Evolutionary conservation across 2,329 filamentous ascomycete species (phyloP).

Genomic region (Aspergillus transmontanensis): DNA sequence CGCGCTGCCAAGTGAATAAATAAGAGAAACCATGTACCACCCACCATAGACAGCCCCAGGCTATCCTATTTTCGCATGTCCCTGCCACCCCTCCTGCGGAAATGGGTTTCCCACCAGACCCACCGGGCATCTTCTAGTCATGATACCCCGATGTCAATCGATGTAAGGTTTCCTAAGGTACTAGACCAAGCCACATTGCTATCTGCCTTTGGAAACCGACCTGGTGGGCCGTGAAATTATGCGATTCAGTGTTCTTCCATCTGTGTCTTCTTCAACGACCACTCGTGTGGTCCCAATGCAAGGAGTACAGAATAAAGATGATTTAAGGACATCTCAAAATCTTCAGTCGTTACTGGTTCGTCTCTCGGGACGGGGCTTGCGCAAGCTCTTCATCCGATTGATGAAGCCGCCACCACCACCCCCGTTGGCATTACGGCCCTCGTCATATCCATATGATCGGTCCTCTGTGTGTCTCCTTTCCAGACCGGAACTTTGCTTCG

Average conservation of each 20-base stretch:
- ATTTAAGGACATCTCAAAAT: not conserved
- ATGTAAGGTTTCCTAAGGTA: not conserved
- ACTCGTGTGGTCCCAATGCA: not conserved
- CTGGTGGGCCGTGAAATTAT: not conserved
- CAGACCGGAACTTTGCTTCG: conserved; percentile 54
- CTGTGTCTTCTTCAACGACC: not conserved
- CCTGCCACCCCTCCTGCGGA: not conserved
- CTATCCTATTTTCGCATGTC: not conserved
- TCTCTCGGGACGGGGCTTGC: conserved; percentile 51
- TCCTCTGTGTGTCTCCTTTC: conserved; percentile 70
- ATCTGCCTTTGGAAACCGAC: not conserved
- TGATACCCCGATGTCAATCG: not conserved
- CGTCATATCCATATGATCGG: conserved; percentile 34
- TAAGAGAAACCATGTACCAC: not conserved
- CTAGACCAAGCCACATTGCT: not conserved
- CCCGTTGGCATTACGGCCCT: conserved; percentile 48
- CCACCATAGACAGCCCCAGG: not conserved
- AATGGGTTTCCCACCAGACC: not conserved
- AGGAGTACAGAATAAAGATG: conserved; percentile 4
- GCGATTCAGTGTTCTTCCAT: conserved; percentile 7
- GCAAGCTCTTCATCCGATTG: conserved; percentile 79
- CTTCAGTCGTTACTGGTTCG: conserved; percentile 36
- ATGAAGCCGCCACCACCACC: conserved; percentile 64
- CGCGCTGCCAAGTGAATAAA: conserved; percentile 1
- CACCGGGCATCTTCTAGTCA: not conserved